Percentiles rank a stretch among this genome's conserved stretches.
Evolutionary conservation across 2,329 filamentous ascomycete species (phyloP).

Genomic region (Aspergillus ochraceoroseus): DNA sequence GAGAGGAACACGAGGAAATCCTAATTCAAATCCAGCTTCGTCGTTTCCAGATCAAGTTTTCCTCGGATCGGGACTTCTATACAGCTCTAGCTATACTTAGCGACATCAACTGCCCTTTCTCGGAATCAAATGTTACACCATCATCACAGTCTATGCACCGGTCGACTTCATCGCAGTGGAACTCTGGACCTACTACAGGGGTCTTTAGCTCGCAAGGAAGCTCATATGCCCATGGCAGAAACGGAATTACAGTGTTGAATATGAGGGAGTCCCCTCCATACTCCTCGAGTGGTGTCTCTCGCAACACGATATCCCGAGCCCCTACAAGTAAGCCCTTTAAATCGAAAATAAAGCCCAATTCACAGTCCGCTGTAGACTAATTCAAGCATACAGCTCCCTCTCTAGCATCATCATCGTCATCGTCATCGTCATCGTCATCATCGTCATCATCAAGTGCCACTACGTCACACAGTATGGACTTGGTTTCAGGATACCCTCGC

Average conservation of each 20-base stretch:
- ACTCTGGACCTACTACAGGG: slow-evolving; percentile 15
- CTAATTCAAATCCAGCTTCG: slow-evolving; percentile 32
- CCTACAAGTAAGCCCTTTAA: slow-evolving; percentile 6
- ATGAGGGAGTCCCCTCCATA: slow-evolving; percentile 8
- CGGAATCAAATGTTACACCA: slow-evolving; percentile 35
- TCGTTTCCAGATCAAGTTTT: slow-evolving; percentile 46
- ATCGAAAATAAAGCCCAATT: background rate
- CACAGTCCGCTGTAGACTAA: background rate
- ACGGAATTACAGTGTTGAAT: slow-evolving; percentile 7
- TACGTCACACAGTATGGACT: slow-evolving; percentile 1
- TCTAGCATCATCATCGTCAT: slow-evolving; percentile 7
- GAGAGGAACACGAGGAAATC: background rate
- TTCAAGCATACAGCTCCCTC: slow-evolving; percentile 6
- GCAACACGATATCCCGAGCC: slow-evolving; percentile 4
- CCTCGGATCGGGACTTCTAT: slow-evolving; percentile 39
- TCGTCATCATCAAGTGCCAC: slow-evolving; percentile 15
- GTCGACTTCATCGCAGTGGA: slow-evolving; percentile 29
- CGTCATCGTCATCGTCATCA: slow-evolving; percentile 14
- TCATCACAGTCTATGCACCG: slow-evolving; percentile 19
- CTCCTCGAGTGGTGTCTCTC: slow-evolving; percentile 4
- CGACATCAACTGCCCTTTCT: slow-evolving; percentile 42
- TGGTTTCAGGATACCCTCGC: background rate
- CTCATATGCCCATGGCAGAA: background rate
- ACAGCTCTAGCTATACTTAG: slow-evolving; percentile 40
- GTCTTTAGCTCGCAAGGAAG: slow-evolving; percentile 6